Base-by-base conservation (phyloP, 2,329 filamentous ascomycete species). In the Rhynchosporium secalis region DNA sequence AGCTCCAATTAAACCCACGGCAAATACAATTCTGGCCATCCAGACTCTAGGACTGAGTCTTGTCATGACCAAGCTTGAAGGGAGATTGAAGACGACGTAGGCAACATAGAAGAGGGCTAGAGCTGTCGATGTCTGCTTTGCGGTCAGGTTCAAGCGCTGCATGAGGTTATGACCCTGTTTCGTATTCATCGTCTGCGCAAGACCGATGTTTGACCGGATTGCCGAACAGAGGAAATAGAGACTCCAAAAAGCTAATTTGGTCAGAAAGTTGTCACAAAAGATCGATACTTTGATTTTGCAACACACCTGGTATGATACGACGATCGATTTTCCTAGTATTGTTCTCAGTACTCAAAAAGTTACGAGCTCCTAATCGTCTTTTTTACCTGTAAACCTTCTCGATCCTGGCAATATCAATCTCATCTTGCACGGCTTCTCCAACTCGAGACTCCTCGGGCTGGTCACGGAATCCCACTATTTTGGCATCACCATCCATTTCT, bases 111-210 rank as follows among this genome's bases (percentile, higher is more conserved):
- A 96, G 15, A 96, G 81, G 3, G 92, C 91, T 45, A 96, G 79
- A 55, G 90, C 91, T 0, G 90, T 93, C 0, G 92, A 96, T 15
- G 92, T 87, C 75, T 96, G 88, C 70, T 89, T 90, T 9, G 87
- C 77, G 0, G 85, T 86, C 67, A 96, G 78, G 63, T 86, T 73
- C 56, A 96, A 82, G 43, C 89, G 83, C 2, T 85, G 83, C 68
- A 83, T 83, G n/a, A 96, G 84, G 72, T 95, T 88, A 73, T 96
- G 91, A 40, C 83, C 82, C 47, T 83, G 77, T 20, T 82, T 77
- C 36, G 76, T 77, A 77, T 96, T 96, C 92, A 96, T 96, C 1
- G 92, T 96, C 78, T 96, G 91, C n/a, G 92, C 90, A 69, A 96
- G 86, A 65, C 92, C 92, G 68, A 96, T 91, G 76, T 96, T 96